phyloP scores from a whole-genome alignment of 371 early-diverging fungal species.

The Syncephalis fuscata region DNA sequence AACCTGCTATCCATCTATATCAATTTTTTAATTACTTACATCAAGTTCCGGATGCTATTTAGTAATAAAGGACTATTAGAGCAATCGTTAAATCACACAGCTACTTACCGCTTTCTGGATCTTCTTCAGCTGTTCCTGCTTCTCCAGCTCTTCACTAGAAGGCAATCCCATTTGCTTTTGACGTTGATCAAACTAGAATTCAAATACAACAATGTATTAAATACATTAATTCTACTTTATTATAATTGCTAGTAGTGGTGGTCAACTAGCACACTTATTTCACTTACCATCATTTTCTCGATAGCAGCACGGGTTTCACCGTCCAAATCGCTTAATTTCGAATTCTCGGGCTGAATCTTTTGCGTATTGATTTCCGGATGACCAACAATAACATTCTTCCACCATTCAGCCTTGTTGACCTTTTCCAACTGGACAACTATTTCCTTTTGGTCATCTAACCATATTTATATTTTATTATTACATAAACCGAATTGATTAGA shows the following conservation, averaged over 20 bases:
- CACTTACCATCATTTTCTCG: conserved; percentile 56
- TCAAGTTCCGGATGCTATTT: conserved; percentile 3
- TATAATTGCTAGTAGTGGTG: not conserved
- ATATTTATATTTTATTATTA: conserved; percentile 1
- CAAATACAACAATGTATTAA: too few species aligned
- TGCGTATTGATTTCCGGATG: conserved; percentile 79
- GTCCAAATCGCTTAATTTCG: conserved; percentile 72
- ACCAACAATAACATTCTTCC: conserved; percentile 69
- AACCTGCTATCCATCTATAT: too few species aligned
- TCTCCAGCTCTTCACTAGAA: conserved; percentile 65
- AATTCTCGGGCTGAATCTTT: conserved; percentile 82
- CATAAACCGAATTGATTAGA: too few species aligned
- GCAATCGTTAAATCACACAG: not conserved
- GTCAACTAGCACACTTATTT: not conserved
- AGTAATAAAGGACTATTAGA: not conserved
- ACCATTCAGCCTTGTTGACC: conserved; percentile 71
- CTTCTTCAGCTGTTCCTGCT: conserved; percentile 56
- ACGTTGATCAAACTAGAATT: conserved; percentile 68
- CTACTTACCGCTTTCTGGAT: conserved; percentile 19
- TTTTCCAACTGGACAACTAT: conserved; percentile 72
- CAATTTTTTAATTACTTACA: conserved; percentile 1
- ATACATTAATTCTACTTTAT: not conserved
- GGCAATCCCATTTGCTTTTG: conserved; percentile 73
- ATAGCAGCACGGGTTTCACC: conserved; percentile 84
- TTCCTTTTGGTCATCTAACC: conserved; percentile 45